Conservation (phyloP, 2,329 filamentous ascomycete species). For the Cytospora chrysosperma region DNA sequence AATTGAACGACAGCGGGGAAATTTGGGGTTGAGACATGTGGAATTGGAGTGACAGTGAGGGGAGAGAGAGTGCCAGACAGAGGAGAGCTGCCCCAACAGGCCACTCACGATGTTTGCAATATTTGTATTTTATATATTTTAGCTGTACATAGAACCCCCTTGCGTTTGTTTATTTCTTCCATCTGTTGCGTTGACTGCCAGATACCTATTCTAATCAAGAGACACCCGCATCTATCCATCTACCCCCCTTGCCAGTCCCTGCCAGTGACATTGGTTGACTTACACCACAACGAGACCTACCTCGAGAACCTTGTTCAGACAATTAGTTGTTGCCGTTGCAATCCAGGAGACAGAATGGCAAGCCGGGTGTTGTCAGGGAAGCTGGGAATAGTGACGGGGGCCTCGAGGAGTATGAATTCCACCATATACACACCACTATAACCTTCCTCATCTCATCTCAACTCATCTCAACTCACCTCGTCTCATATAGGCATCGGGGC, state of each 20-base stretch:
- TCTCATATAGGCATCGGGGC: conserved; percentile 67
- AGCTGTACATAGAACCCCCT: too few relatives aligned
- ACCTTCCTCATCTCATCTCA: too few relatives aligned
- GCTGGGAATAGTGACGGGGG: conserved; percentile 35
- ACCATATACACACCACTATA: neutral
- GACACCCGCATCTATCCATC: too few relatives aligned
- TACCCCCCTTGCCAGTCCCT: neutral
- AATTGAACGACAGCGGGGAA: conserved; percentile 13
- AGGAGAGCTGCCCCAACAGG: too few relatives aligned
- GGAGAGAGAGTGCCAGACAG: too few relatives aligned
- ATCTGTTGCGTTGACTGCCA: too few relatives aligned
- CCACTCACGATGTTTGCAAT: too few relatives aligned
- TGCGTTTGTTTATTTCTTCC: neutral
- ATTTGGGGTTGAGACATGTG: conserved; percentile 1
- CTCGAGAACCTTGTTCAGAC: neutral
- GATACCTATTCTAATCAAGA: neutral
- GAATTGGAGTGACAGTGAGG: too few relatives aligned
- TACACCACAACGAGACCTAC: neutral
- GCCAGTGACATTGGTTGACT: neutral
- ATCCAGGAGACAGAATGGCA: conserved; percentile 17
- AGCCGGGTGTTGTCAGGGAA: conserved; percentile 24
- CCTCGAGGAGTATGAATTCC: conserved; percentile 65
- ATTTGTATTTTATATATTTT: too few relatives aligned
- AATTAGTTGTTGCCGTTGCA: neutral
- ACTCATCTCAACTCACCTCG: conserved; percentile 12